Percentiles rank a stretch among this genome's conserved stretches.
Evolutionary conservation across 1,139 yeast species (phyloP).

Genomic region (Magnusiomyces fungicola): DNA sequence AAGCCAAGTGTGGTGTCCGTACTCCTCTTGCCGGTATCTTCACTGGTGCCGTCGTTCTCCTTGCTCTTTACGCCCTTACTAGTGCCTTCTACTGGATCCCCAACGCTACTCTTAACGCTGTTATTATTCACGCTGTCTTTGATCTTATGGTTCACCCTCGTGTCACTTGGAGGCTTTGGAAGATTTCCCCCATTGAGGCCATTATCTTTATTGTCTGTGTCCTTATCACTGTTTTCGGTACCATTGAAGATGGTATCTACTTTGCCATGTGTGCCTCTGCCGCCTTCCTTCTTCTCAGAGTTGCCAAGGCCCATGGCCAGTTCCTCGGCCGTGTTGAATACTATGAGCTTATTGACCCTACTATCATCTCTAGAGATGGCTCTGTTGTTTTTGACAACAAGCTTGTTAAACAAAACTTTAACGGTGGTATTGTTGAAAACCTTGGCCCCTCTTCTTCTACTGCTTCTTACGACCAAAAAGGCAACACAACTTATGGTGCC

Average conservation of each 20-base stretch:
- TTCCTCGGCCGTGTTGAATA: conserved; percentile 66
- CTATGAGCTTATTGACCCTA: conserved; percentile 42
- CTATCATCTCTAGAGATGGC: conserved; percentile 55
- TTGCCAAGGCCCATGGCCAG: conserved; percentile 74
- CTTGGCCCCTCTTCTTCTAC: background rate
- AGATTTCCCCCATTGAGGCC: conserved; percentile 67
- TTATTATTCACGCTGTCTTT: conserved; percentile 91
- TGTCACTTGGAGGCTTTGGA: conserved; percentile 69
- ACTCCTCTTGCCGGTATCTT: conserved; percentile 91
- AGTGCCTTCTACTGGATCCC: conserved; percentile 12
- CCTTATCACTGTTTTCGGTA: conserved; percentile 67
- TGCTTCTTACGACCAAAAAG: background rate
- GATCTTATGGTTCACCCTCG: conserved; percentile 73
- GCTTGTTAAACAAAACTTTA: background rate
- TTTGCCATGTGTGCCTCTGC: conserved; percentile 82
- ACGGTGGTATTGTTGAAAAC: too few relatives aligned
- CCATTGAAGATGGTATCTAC: conserved; percentile 85
- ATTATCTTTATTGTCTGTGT: conserved; percentile 73
- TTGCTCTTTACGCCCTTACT: conserved; percentile 69
- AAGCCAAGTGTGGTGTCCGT: conserved; percentile 91
- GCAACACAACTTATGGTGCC: background rate
- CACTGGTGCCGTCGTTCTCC: conserved; percentile 81
- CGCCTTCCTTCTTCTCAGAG: conserved; percentile 63
- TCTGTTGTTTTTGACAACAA: conserved; percentile 43
- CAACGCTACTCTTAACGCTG: conserved; percentile 76